Base-by-base conservation (phyloP, 352 stramenopile genomes). In the Phytophthora idaei region DNA sequence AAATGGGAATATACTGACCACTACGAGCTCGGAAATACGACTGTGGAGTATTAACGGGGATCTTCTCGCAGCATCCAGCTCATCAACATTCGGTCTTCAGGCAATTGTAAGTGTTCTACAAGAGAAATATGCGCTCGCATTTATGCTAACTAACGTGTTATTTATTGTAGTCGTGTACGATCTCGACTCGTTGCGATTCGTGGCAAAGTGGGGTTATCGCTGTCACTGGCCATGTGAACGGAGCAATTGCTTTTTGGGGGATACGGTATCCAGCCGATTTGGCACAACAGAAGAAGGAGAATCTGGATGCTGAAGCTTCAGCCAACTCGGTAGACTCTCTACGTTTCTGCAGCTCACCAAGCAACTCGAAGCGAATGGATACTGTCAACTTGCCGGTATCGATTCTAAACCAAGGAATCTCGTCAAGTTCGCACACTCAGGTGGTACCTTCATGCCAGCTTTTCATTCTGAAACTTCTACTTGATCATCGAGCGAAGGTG, bases 31-130 rank as follows among this genome's bases (percentile, higher is more conserved):
- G 0, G 83, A 94, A 47, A 12, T 94, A 6, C 83, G 86, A 3
- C 42, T 92, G 2, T 94, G 86, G 86, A 92, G 83, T 61, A 85
- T 94, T 48, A 94, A 94, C 28, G 86, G 86, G 1, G 86, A 94
- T 50, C 65, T 94, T 6, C 65, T 94, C 5, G 84, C 83, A 5
- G 74, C 73, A n/a, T 83, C 78, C 1, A 79, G 55, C 9, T 73
- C 73, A 55, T 80, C 9, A 36, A 15, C 60, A 1, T 77, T 87
- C 28, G 82, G 83, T 4, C 73, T 94, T 14, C 69, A 69, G 45
- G 41, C 64, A 12, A 85, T 92, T 45, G 85, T 94, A 86, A 64
- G 75, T 67, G 9, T 4, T n/a, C 14, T 7, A n/a, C 28, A 2
- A 14, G 12, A 4, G 10, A 51, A 52, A 10, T 5, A 25, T 36